These are phyloP conservation scores for Cladosporium sp. DNA, from an alignment of 2,329 filamentous ascomycete genomes.

Conservation along the genomic window DNA sequence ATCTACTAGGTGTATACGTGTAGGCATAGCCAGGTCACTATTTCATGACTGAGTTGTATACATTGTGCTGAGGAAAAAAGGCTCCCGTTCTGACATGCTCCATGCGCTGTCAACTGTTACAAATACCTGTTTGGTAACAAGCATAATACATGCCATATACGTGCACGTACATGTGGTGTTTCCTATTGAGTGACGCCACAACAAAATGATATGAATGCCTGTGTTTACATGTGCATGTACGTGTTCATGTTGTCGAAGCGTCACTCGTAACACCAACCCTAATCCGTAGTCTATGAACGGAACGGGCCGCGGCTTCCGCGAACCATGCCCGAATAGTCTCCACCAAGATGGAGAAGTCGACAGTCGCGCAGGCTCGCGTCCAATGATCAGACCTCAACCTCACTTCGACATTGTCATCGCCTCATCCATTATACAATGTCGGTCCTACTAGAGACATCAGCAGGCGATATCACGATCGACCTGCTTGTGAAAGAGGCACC, in stretches of 20 bases:
- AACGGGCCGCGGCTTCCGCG: not conserved
- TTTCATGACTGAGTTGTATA: not conserved
- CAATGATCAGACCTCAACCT: not conserved
- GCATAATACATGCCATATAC: too few species aligned
- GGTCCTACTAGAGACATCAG: slow-evolving; percentile 87
- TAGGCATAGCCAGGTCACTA: not conserved
- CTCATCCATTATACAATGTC: slow-evolving; percentile 64
- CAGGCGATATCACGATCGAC: slow-evolving; percentile 93
- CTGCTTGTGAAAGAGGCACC: slow-evolving; percentile 85
- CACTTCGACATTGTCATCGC: not conserved
- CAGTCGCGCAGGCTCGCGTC: not conserved
- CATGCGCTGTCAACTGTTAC: too few species aligned
- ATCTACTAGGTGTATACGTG: not conserved
- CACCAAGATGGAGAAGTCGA: not conserved
- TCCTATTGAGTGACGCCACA: too few species aligned
- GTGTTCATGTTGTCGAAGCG: too few species aligned
- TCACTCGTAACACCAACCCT: not conserved
- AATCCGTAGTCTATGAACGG: not conserved
- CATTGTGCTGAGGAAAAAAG: not conserved
- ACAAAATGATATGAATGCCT: too few species aligned
- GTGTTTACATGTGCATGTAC: too few species aligned
- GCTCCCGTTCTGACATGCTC: too few species aligned
- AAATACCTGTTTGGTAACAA: too few species aligned
- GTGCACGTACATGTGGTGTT: too few species aligned
- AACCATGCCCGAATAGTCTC: not conserved